Evolutionary conservation across 768 basidiomycete species (phyloP).

Genomic region (Mycena rebaudengoi): DNA sequence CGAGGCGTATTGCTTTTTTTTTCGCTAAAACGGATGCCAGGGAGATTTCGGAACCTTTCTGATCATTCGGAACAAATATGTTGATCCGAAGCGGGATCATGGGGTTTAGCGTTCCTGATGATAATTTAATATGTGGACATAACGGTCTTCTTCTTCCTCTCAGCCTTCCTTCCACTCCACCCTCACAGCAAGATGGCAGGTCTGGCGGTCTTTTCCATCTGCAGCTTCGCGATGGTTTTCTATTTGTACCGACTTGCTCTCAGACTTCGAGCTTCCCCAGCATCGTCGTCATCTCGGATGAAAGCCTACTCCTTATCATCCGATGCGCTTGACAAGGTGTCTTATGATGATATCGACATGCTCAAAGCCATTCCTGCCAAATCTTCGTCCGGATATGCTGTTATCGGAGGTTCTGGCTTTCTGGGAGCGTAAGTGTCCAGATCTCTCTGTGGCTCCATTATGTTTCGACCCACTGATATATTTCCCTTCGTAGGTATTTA

Average conservation of each 20-base stretch:
- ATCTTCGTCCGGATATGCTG: slow-evolving; percentile 36
- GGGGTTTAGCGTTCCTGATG: no score
- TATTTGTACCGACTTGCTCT: slow-evolving; percentile 14
- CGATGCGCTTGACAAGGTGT: slow-evolving; percentile 31
- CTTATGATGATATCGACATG: slow-evolving; percentile 38
- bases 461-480: not conserved
- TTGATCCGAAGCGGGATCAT: no score
- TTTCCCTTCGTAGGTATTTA: slow-evolving; percentile 36
- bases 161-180: no score
- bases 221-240: not conserved
- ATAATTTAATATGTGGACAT: no score
- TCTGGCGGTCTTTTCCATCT: no score
- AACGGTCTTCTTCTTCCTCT: no score
- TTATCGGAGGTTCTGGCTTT: slow-evolving; percentile 44
- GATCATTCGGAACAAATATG: no score
- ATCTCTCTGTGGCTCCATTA: not conserved
- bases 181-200: no score
- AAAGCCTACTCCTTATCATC: not conserved
- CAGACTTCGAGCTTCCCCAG: slow-evolving; percentile 12
- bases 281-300: slow-evolving; percentile 11
- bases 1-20: no score
- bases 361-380: slow-evolving; percentile 33
- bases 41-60: no score
- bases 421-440: slow-evolving; percentile 38
- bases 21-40: no score